Base-by-base conservation (phyloP, 768 basidiomycete genomes). In the Amanita brunnescens region DNA sequence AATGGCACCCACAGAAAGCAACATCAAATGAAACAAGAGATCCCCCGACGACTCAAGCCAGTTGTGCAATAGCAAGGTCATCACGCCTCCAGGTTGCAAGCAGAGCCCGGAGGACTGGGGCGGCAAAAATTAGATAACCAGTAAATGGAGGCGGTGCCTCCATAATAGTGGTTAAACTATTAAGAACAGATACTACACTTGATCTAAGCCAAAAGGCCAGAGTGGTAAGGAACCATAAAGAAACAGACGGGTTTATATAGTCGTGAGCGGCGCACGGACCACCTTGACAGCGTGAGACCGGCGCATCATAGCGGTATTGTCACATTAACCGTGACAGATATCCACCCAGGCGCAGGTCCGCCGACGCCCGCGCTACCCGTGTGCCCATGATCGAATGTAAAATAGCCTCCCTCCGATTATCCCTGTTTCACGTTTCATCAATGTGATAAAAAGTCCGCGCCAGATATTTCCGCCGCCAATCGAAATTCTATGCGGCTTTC, bases 161-260 rank as follows among this genome's bases (percentile, higher is more conserved):
- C 72, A 75, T 77, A 75, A 76, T 75, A 77, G 75, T 74, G 73
- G 75, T 74, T 73, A 73, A 72, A 74, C 71, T 74, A 73, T 74
- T 74, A 80, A 83, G 81, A 83, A 83, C 81, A 84, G 83, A 83
- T 84, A 83, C 83, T 83, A 83, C 82, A 83, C 82, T 83, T 83
- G 81, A 83, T 83, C 82, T 82, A 83, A 84, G 82, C 82, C 81
- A 83, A 80, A 79, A 81, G 80, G 79, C 79, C 80, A 80, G 79
- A 81, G 79, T 80, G 79, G 79, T 79, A 67, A 77, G 55, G 70
- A 66, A 49, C 59, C 57, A 34, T 0, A 10, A 5, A 10, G 12
- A 44, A 35, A 4, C 32, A 7, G 10, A 23, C 2, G 0, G 9
- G 42, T 39, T 55, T 60, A 55, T 61, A 56, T 57, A 60, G 9